These are phyloP conservation scores for Agrocybe chaxingu DNA, from an alignment of 768 basidiomycete genomes.

Conservation along the genomic window DNA sequence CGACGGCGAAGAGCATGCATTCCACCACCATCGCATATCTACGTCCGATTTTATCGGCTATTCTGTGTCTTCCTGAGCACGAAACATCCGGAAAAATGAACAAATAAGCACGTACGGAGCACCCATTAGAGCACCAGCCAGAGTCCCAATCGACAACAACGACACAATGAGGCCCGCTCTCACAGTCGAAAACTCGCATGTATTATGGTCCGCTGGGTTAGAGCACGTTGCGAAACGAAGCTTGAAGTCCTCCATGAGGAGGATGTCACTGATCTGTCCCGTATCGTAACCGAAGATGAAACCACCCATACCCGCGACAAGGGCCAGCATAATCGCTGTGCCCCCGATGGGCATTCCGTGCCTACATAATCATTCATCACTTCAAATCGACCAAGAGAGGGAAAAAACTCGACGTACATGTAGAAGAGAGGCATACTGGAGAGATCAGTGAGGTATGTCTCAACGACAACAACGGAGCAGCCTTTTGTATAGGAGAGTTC, in stretches of 20 bases:
- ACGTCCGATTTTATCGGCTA: slow-evolving; percentile 64
- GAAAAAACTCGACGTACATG: slow-evolving; percentile 15
- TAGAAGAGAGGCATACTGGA: slow-evolving; percentile 26
- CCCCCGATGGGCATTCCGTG: slow-evolving; percentile 60
- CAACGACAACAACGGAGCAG: no score
- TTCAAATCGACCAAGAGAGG: background rate
- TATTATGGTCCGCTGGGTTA: slow-evolving; percentile 30
- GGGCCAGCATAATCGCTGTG: slow-evolving; percentile 61
- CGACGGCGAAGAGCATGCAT: slow-evolving; percentile 54
- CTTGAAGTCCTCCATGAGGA: slow-evolving; percentile 69
- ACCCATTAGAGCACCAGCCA: slow-evolving; percentile 58
- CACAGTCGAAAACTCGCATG: slow-evolving; percentile 53
- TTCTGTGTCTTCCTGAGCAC: slow-evolving; percentile 26
- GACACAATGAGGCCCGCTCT: slow-evolving; percentile 66
- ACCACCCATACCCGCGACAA: slow-evolving; percentile 71
- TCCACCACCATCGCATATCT: slow-evolving; percentile 64
- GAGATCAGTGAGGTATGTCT: no score
- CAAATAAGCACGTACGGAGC: slow-evolving; percentile 44
- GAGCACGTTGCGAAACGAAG: slow-evolving; percentile 57
- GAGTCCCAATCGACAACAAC: slow-evolving; percentile 69
- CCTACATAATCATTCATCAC: slow-evolving; percentile 22
- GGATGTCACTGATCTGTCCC: slow-evolving; percentile 75
- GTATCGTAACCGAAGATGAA: slow-evolving; percentile 71
- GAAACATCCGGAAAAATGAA: background rate
- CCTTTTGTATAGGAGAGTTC: no score